Evolutionary conservation across 1,284 basidiomycete genomes (phyloP).

Genomic region (Peniophora sp.): DNA sequence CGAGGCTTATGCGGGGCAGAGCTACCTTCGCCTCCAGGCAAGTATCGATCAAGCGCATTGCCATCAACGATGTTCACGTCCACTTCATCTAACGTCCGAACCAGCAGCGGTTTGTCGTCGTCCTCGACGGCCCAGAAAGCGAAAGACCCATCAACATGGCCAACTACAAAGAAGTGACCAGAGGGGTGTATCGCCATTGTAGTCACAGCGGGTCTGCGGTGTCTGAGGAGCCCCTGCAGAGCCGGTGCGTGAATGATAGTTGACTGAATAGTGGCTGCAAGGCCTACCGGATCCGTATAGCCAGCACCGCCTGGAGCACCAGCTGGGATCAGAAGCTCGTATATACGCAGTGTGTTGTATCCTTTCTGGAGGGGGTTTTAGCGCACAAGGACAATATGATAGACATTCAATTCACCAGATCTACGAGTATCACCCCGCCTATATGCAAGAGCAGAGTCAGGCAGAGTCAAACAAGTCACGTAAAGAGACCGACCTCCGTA

Average conservation of each 20-base stretch:
- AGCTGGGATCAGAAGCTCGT: conserved; percentile 62
- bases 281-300: conserved; percentile 40
- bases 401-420: conserved; percentile 43
- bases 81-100: conserved; percentile 59
- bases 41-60: conserved; percentile 33
- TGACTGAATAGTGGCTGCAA: not conserved
- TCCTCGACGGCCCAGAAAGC: conserved; percentile 85
- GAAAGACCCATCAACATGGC: conserved; percentile 82
- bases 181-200: conserved; percentile 59
- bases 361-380: conserved; percentile 33
- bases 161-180: conserved; percentile 67
- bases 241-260: conserved; percentile 2
- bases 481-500: conserved; percentile 55
- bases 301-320: conserved; percentile 78
- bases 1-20: conserved; percentile 21
- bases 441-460: not conserved
- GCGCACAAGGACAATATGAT: too few species aligned
- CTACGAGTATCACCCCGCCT: conserved; percentile 71
- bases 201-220: conserved; percentile 68
- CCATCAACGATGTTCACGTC: conserved; percentile 47
- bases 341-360: conserved; percentile 53
- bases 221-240: conserved; percentile 55
- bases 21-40: conserved; percentile 18
- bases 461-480: not conserved
- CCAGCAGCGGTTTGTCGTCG: conserved; percentile 72